phyloP scores from a whole-genome alignment of 2,329 filamentous ascomycete genomes.

The Penicillium sp. region DNA sequence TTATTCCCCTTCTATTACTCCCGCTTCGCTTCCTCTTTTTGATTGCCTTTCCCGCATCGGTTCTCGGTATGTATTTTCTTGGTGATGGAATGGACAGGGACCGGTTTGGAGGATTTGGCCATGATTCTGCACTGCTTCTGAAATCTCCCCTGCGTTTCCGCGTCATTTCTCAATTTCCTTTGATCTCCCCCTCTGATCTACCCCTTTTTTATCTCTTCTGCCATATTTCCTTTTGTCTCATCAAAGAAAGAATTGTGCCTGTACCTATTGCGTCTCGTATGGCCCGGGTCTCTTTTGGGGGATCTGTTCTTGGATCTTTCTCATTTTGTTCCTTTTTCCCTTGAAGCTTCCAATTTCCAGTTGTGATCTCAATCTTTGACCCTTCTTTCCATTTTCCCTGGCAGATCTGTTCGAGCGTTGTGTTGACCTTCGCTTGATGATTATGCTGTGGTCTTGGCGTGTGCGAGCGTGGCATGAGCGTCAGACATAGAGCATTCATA shows the following conservation, averaged over 20 bases:
- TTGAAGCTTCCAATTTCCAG: conserved; percentile 26
- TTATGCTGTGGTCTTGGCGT: conserved; percentile 6
- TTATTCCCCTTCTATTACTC: conserved; percentile 22
- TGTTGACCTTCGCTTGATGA: not conserved
- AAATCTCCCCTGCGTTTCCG: conserved; percentile 18
- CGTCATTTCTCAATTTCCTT: conserved; percentile 18
- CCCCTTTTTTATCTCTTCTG: not conserved
- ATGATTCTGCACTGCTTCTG: conserved; percentile 19
- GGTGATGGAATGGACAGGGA: conserved; percentile 17
- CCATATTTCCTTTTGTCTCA: conserved; percentile 15
- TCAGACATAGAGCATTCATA: conserved; percentile 18
- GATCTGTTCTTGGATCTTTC: conserved; percentile 24
- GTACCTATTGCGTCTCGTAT: conserved; percentile 26
- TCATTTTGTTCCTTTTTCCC: conserved; percentile 2
- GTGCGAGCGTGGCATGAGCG: conserved; percentile 20
- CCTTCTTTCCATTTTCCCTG: not conserved
- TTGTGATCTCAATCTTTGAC: conserved; percentile 17
- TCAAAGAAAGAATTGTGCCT: conserved; percentile 25
- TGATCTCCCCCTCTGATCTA: conserved; percentile 3
- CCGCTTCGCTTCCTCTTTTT: conserved; percentile 32
- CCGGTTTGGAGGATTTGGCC: conserved; percentile 23
- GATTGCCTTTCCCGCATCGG: conserved; percentile 36
- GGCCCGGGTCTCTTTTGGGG: conserved; percentile 6
- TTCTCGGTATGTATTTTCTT: conserved; percentile 29
- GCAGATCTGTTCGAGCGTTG: not conserved